Evolutionary conservation across 495 filamentous ascomycete species (phyloP).

Genomic region (Hypoxylon perforatum): DNA sequence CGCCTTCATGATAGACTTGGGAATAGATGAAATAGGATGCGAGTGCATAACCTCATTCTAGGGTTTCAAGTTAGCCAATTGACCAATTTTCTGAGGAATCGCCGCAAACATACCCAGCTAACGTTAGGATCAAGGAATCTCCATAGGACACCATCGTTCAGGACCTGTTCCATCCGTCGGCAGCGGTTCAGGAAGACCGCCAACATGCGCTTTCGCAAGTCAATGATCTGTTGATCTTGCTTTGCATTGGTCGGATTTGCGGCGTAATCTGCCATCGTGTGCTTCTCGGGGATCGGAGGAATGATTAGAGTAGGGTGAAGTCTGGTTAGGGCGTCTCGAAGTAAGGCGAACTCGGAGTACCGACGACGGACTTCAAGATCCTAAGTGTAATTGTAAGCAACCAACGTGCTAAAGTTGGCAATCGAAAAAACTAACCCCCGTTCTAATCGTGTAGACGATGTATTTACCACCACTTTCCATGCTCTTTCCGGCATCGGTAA

Average conservation of each 20-base stretch:
- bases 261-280: conserved; percentile 97
- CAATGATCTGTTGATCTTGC: conserved; percentile 95
- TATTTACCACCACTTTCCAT: conserved; percentile 86
- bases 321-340: conserved; percentile 86
- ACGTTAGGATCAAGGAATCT: conserved; percentile 96
- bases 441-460: conserved; percentile 96
- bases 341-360: conserved; percentile 96
- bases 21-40: conserved; percentile 87
- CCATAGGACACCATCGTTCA: conserved; percentile 96
- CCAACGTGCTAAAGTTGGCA: background rate
- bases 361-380: conserved; percentile 93
- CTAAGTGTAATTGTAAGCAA: conserved; percentile 59
- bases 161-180: conserved; percentile 89
- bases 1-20: conserved; percentile 91
- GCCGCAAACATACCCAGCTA: conserved; percentile 81
- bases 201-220: conserved; percentile 94
- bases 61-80: conserved; percentile 46
- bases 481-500: conserved; percentile 95
- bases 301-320: conserved; percentile 95
- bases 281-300: conserved; percentile 97
- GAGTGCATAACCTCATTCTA: conserved; percentile 93
- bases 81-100: background rate
- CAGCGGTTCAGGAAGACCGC: conserved; percentile 95
- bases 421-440: conserved; percentile 74
- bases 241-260: conserved; percentile 98